Conservation (phyloP, 768 basidiomycete genomes). For the Suillus clintonianus region DNA sequence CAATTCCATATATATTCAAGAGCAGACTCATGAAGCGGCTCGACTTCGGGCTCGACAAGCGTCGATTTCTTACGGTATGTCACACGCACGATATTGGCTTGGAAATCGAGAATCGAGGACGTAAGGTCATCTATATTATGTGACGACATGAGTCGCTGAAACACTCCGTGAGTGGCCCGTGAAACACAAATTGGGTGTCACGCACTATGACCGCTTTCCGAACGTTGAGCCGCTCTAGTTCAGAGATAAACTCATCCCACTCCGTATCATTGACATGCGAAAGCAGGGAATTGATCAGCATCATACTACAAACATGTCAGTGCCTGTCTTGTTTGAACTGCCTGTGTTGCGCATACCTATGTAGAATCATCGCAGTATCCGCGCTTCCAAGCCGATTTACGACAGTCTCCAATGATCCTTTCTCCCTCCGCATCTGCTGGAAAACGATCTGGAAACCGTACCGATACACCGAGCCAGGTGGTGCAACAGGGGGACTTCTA, state of each 20-base stretch:
- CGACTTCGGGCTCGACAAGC: slow-evolving; percentile 66
- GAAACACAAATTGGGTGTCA: slow-evolving; percentile 14
- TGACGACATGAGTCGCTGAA: slow-evolving; percentile 78
- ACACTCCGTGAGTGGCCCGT: slow-evolving; percentile 11
- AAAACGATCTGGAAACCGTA: slow-evolving; percentile 87
- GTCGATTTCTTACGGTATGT: slow-evolving; percentile 82
- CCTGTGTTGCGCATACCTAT: slow-evolving; percentile 53
- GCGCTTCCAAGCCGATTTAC: slow-evolving; percentile 76
- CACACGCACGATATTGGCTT: slow-evolving; percentile 80
- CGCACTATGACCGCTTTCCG: slow-evolving; percentile 81
- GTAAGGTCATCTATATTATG: slow-evolving; percentile 81
- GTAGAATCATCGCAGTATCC: slow-evolving; percentile 82
- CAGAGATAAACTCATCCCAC: slow-evolving; percentile 79
- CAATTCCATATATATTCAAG: slow-evolving; percentile 70
- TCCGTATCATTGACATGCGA: slow-evolving; percentile 74
- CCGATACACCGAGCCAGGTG: slow-evolving; percentile 73
- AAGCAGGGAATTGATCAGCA: slow-evolving; percentile 85
- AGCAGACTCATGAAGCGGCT: slow-evolving; percentile 55
- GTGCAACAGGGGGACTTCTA: slow-evolving; percentile 48
- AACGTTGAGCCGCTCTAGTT: slow-evolving; percentile 75
- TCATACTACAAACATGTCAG: slow-evolving; percentile 56
- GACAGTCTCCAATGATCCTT: slow-evolving; percentile 76
- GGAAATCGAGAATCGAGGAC: slow-evolving; percentile 85
- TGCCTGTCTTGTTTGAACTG: too few relatives aligned
- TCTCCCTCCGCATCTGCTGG: slow-evolving; percentile 76